A percentile compares a stretch with the other conserved stretches of the same genome.
Evolutionary conservation across 2,329 filamentous ascomycete species (phyloP).

Genomic region (Microascus cirrosus): DNA sequence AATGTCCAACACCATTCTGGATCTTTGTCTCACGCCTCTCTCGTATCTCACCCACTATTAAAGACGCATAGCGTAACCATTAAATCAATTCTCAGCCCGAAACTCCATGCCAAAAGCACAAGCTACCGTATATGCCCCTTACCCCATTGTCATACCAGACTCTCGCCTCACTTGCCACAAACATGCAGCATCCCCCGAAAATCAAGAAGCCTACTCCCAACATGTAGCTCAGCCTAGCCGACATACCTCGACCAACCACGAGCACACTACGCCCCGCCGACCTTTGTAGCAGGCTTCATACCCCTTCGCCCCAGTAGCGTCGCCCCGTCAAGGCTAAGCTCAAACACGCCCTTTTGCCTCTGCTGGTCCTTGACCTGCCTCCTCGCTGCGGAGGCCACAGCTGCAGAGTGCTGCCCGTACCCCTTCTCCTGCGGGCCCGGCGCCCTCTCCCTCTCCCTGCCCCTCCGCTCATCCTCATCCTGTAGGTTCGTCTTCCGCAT

Average conservation of each 20-base stretch:
- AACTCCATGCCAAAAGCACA: background rate
- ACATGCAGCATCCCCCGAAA: background rate
- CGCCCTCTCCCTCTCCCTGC: slow-evolving; percentile 4
- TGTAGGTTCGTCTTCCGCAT: slow-evolving; percentile 57
- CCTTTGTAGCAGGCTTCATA: slow-evolving; percentile 38
- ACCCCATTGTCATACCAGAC: background rate
- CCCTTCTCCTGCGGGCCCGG: slow-evolving; percentile 41
- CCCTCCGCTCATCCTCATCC: slow-evolving; percentile 21
- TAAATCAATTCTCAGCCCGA: background rate
- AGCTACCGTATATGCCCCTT: background rate
- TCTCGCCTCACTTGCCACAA: background rate
- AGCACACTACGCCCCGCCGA: slow-evolving; percentile 13
- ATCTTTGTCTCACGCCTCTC: too few relatives aligned
- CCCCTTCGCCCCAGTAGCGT: slow-evolving; percentile 69
- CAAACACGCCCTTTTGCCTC: slow-evolving; percentile 71
- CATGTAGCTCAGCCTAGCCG: background rate
- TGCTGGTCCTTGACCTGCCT: slow-evolving; percentile 61
- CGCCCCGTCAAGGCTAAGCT: slow-evolving; percentile 83
- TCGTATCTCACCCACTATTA: too few relatives aligned
- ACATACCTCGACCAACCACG: background rate
- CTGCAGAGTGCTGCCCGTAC: slow-evolving; percentile 80
- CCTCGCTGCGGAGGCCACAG: slow-evolving; percentile 73
- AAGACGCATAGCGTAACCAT: too few relatives aligned
- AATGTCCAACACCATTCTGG: too few relatives aligned
- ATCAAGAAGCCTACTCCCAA: background rate